Evolutionary conservation across 148 eudicot genomes (phyloP), one percentile per base, ranked within the genome.

Genomic region (Cornus controversa): DNA sequence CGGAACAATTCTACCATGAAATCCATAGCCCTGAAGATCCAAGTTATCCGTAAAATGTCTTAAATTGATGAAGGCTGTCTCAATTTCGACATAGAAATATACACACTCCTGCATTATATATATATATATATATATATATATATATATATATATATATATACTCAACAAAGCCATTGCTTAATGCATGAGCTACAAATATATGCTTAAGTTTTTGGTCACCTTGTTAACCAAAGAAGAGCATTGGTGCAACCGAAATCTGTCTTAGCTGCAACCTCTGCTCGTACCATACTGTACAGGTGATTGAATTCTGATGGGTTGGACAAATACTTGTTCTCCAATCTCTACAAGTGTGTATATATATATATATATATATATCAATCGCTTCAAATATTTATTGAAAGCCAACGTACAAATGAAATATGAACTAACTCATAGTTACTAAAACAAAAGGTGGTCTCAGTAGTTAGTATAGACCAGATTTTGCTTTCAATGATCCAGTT

Each of bases 191-290:
- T n/a, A n/a, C n/a, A n/a, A n/a, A n/a, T n/a, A n/a, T n/a, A n/a
- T n/a, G n/a, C n/a, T n/a, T n/a, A 15, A 66, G 72, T 20, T 31
- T 67, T 78, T 60, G 10, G 78, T 75, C 71, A 89, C 98, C 98
- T 89, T 78, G 94, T 93, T 82, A 93, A 80, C 98, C 96, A 93
- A 80, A 93, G 90, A 84, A 93, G 90, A 71, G 92, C 96, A 79
- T 90, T 87, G 65, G 94, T 89, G 84, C 96, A 93, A 79, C 98
- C 91, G 57, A 94, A 91, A 91, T 72, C 89, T 72, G 98, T 80
- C 78, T 90, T 90, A 23, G 98, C 89, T 83, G 81, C 87, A 81
- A 91, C 80, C 86, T 93, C 98, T 75, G 81, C 93, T 74, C 76
- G 84, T 65, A 89, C 91, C 85, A 93, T 81, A 80, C 85, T 86